Conservation (phyloP, 192 early-diverging fungal species). For the Coemansia aciculifera region DNA sequence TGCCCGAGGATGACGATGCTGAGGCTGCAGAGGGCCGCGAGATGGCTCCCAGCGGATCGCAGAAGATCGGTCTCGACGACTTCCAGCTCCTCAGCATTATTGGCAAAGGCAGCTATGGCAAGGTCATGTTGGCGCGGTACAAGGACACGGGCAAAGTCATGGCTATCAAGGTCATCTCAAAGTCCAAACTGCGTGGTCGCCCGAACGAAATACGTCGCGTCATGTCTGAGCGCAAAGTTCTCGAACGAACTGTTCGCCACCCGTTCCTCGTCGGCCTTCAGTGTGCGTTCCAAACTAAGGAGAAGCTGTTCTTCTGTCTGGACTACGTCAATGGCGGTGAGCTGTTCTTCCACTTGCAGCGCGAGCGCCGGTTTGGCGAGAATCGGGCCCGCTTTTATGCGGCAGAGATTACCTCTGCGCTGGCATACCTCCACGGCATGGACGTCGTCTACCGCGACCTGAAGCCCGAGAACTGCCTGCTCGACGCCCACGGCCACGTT, state of each 20-base stretch:
- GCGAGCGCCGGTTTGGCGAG: slow-evolving; percentile 64
- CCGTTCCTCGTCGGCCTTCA: slow-evolving; percentile 73
- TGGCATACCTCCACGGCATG: slow-evolving; percentile 81
- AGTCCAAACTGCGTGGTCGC: slow-evolving; percentile 64
- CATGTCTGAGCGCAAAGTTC: slow-evolving; percentile 66
- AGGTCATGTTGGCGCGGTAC: slow-evolving; percentile 73
- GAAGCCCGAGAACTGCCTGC: slow-evolving; percentile 83
- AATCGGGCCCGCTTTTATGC: slow-evolving; percentile 63
- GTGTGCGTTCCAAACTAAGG: slow-evolving; percentile 73
- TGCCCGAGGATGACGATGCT: slow-evolving; percentile 1
- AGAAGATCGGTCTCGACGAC: slow-evolving; percentile 54
- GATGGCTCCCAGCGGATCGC: neutral
- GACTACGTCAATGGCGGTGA: slow-evolving; percentile 81
- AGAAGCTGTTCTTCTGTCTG: slow-evolving; percentile 72
- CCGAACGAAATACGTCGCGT: slow-evolving; percentile 66
- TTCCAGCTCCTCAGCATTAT: slow-evolving; percentile 74
- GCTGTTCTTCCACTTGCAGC: slow-evolving; percentile 72
- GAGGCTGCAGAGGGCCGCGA: neutral
- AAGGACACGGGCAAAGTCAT: slow-evolving; percentile 67
- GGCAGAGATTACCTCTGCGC: slow-evolving; percentile 57
- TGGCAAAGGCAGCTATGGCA: slow-evolving; percentile 76
- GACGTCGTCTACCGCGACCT: slow-evolving; percentile 89
- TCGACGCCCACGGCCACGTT: slow-evolving; percentile 73
- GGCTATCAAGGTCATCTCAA: slow-evolving; percentile 76
- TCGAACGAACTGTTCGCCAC: slow-evolving; percentile 54